Percentiles rank a stretch among this genome's conserved stretches.
Evolutionary conservation across 192 early-diverging fungal genomes (phyloP).

Genomic region (Geosiphon pyriformis): DNA sequence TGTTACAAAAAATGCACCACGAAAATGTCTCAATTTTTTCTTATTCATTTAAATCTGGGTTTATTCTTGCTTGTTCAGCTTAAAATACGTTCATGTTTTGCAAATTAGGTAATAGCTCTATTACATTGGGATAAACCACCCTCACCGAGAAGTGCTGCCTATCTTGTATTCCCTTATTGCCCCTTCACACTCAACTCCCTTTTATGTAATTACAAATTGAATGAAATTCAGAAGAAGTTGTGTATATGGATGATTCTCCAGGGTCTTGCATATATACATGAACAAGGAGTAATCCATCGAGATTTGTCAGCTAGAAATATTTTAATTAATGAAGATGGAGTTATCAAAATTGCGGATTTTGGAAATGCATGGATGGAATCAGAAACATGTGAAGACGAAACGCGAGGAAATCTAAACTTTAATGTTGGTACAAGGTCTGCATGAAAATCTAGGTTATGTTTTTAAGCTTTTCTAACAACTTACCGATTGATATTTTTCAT

Average conservation of each 20-base stretch:
- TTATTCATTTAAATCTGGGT: not conserved
- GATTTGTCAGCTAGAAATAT: slow-evolving; percentile 68
- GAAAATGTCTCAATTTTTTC: slow-evolving; percentile 15
- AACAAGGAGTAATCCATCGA: slow-evolving; percentile 60
- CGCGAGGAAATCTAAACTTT: slow-evolving; percentile 1
- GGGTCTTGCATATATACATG: slow-evolving; percentile 67
- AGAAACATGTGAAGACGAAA: not conserved
- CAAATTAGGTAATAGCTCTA: slow-evolving; percentile 16
- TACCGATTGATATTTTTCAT: not conserved
- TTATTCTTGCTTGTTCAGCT: not conserved
- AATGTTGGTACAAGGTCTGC: slow-evolving; percentile 23
- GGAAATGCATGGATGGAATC: slow-evolving; percentile 14
- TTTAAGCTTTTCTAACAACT: not conserved
- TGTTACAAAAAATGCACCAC: slow-evolving; percentile 4
- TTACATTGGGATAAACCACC: not conserved
- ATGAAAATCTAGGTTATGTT: not conserved
- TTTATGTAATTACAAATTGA: slow-evolving; percentile 1
- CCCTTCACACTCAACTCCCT: slow-evolving; percentile 9
- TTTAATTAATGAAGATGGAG: slow-evolving; percentile 37
- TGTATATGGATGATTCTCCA: slow-evolving; percentile 50
- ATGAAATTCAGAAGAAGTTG: not conserved
- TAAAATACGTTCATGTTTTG: not conserved
- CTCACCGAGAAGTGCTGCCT: not conserved
- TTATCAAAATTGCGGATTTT: slow-evolving; percentile 20
- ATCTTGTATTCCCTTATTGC: slow-evolving; percentile 16